A percentile compares a stretch with the other conserved stretches of the same genome.
phyloP scores from a whole-genome alignment of 108 stramenopile species.

The Skeletonema tropicum region DNA sequence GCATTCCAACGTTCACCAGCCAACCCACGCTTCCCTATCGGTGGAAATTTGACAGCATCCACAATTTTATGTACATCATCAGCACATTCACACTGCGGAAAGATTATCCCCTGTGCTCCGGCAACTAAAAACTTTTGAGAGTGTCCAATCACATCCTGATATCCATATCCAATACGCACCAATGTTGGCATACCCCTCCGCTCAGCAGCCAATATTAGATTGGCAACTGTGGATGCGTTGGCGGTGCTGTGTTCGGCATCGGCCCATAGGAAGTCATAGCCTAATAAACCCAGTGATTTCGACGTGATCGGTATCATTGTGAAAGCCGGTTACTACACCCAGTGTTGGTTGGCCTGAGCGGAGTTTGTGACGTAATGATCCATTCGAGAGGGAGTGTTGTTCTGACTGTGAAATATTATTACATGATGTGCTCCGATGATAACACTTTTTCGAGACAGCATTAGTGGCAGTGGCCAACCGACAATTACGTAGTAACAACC shows the following conservation, averaged over 20 bases:
- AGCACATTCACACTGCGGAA: slow-evolving; percentile 44
- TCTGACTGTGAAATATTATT: background rate
- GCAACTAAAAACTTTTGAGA: slow-evolving; percentile 47
- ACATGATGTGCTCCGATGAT: background rate
- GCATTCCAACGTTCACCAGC: slow-evolving; percentile 52
- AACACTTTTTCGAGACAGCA: background rate
- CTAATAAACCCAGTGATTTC: slow-evolving; percentile 44
- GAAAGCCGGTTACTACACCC: slow-evolving; percentile 43
- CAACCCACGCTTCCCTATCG: slow-evolving; percentile 36
- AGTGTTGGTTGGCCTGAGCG: slow-evolving; percentile 21
- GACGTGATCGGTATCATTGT: slow-evolving; percentile 50
- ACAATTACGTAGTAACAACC: background rate
- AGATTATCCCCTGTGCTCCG: slow-evolving; percentile 47
- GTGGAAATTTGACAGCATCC: slow-evolving; percentile 50
- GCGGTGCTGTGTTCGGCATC: slow-evolving; percentile 48
- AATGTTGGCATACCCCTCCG: slow-evolving; percentile 46
- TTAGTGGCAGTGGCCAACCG: background rate
- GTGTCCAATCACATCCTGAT: slow-evolving; percentile 53
- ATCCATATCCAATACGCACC: slow-evolving; percentile 53
- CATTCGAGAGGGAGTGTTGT: slow-evolving; percentile 33
- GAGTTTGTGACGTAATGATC: slow-evolving; percentile 18
- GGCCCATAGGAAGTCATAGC: slow-evolving; percentile 52
- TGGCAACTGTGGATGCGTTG: slow-evolving; percentile 25
- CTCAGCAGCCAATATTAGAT: slow-evolving; percentile 44
- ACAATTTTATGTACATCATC: slow-evolving; percentile 46